Base-by-base conservation (phyloP, 352 stramenopile genomes). In the Globisporangium sylvaticum region DNA sequence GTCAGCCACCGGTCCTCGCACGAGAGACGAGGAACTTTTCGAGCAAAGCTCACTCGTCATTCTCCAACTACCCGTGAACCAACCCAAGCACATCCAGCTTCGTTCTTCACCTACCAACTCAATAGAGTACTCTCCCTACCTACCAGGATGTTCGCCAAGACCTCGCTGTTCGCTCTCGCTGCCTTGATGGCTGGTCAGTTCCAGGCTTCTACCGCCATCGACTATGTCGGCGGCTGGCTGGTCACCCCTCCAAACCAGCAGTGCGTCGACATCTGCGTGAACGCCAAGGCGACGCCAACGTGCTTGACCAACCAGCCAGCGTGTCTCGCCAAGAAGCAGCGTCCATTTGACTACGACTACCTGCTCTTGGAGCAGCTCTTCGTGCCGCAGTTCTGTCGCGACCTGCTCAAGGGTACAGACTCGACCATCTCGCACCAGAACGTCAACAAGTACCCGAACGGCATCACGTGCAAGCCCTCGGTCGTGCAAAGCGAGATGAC, bases 371-470 rank as follows among this genome's bases (percentile, higher is more conserved):
- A 93, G 72, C 80, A 93, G 69, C 63, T 93, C 56, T 93, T 82
- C 65, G 72, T 88, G 61, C 85, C 85, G 67, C 85, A 93, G 73
- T 93, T 90, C 69, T 93, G 85, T 65, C 85, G 83, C 48, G 83
- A 93, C 65, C 66, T 93, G 52, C 78, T 92, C 48, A 64, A 77
- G 0, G 85, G 83, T 29, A 68, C 81, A 10, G 85, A 94, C 73
- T 83, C 73, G 65, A 94, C 83, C 25, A 57, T 53, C 39, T 89
- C 83, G 65, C 85, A 94, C 71, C 83, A 89, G 72, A 90, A 91
- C 66, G 80, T 94, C 25, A 74, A 83, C 58, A 64, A 71, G 42
- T 90, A 84, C 72, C 84, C 84, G 56, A 71, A 79, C 42, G 83
- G 81, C 22, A 78, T 84, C 52, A 50, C 57, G 6, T 91, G 83